A percentile compares a stretch with the other conserved stretches of the same genome.
These are phyloP conservation scores for Aspergillus ochraceoroseus DNA, from an alignment of 2,329 filamentous ascomycete genomes.

Conservation along the genomic window DNA sequence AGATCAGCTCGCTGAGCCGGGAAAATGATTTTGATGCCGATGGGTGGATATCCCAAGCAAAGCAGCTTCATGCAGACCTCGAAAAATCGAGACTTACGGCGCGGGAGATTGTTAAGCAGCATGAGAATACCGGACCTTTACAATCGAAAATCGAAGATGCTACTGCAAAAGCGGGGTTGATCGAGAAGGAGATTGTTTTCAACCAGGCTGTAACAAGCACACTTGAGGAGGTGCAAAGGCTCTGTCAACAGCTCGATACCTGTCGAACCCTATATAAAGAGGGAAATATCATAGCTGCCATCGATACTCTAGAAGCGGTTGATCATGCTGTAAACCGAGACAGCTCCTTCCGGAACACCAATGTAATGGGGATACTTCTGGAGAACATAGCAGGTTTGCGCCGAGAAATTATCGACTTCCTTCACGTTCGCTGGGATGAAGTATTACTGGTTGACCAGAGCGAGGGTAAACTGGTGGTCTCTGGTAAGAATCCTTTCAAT, in stretches of 20 bases:
- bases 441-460: conserved; percentile 60
- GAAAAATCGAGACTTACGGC: conserved; percentile 72
- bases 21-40: conserved; percentile 74
- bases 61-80: conserved; percentile 79
- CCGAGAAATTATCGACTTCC: conserved; percentile 59
- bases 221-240: conserved; percentile 49
- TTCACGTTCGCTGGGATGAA: conserved; percentile 66
- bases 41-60: conserved; percentile 79
- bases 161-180: conserved; percentile 50
- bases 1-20: conserved; percentile 71
- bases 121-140: conserved; percentile 63
- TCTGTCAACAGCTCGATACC: conserved; percentile 47
- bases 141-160: conserved; percentile 61
- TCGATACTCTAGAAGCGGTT: conserved; percentile 48
- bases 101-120: conserved; percentile 71
- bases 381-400: conserved; percentile 62
- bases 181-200: conserved; percentile 57
- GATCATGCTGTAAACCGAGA: conserved; percentile 28
- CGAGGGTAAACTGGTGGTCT: conserved; percentile 54
- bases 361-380: conserved; percentile 54
- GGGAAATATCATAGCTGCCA: conserved; percentile 45
- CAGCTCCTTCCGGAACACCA: conserved; percentile 33
- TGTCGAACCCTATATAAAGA: conserved; percentile 45
- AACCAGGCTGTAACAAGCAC: conserved; percentile 51
- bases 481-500: conserved; percentile 46